These are phyloP conservation scores for Auricularia sp. DNA, from an alignment of 768 basidiomycete genomes.

Conservation along the genomic window DNA sequence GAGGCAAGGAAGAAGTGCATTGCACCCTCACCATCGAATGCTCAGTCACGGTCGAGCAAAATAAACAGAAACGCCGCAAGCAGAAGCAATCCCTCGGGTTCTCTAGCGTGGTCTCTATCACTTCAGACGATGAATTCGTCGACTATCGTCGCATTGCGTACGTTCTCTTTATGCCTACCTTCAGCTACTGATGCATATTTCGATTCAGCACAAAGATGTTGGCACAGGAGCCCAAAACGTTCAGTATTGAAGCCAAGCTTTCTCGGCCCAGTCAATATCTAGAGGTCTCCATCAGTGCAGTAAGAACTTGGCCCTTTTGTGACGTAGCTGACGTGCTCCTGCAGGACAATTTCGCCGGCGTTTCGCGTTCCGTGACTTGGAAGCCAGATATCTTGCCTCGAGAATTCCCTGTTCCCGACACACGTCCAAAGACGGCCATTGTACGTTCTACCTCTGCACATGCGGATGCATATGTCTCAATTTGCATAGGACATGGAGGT, in stretches of 20 bases:
- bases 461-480: not conserved
- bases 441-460: conserved; percentile 26
- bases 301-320: conserved; percentile 23
- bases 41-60: conserved; percentile 31
- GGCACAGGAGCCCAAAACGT: conserved; percentile 41
- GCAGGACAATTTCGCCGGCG: conserved; percentile 70
- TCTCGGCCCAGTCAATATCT: conserved; percentile 69
- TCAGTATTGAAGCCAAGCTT: conserved; percentile 49
- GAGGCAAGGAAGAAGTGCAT: conserved; percentile 45
- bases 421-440: conserved; percentile 53
- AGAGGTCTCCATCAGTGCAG: conserved; percentile 50
- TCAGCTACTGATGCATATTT: not conserved
- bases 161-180: conserved; percentile 13
- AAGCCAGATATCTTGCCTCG: conserved; percentile 44
- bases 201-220: conserved; percentile 56
- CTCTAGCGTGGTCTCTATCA: conserved; percentile 64
- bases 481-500: conserved; percentile 50
- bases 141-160: conserved; percentile 77
- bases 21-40: conserved; percentile 52
- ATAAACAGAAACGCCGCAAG: conserved; percentile 33
- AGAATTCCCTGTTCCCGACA: conserved; percentile 60
- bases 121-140: conserved; percentile 63
- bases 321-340: conserved; percentile 7
- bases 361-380: conserved; percentile 41
- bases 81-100: conserved; percentile 32